A percentile compares a stretch with the other conserved stretches of the same genome.
These are phyloP conservation scores for Misopates orontium DNA, from an alignment of 257 asterid species.

Conservation along the genomic window DNA sequence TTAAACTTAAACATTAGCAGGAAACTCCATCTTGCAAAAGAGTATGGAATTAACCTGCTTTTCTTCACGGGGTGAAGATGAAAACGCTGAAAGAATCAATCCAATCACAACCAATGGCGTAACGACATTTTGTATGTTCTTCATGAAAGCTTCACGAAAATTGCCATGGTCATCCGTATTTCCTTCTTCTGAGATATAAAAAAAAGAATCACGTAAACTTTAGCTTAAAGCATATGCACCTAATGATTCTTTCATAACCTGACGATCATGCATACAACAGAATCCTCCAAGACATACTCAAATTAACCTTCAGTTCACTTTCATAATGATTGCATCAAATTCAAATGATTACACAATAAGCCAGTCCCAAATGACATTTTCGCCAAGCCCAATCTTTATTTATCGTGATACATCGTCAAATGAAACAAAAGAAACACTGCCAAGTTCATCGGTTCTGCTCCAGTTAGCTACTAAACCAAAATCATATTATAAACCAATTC, in stretches of 20 bases:
- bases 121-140: conserved; percentile 39
- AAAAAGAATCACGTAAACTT: conserved; percentile 16
- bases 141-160: conserved; percentile 29
- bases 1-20: conserved; percentile 1
- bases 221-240: background rate
- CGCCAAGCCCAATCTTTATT: background rate
- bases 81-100: conserved; percentile 36
- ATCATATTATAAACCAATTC: too few relatives aligned
- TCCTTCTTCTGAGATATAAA: conserved; percentile 52
- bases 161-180: conserved; percentile 48
- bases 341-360: background rate
- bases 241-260: background rate
- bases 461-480: too few relatives aligned
- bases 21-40: conserved; percentile 6
- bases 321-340: background rate
- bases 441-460: background rate
- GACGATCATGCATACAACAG: background rate
- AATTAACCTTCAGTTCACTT: background rate
- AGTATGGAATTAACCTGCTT: conserved; percentile 49
- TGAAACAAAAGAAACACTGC: background rate
- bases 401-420: background rate
- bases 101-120: conserved; percentile 47
- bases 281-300: background rate
- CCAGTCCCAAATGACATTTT: background rate
- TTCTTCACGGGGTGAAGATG: conserved; percentile 48